Percentiles rank a stretch among this genome's conserved stretches.
Conservation (phyloP, 768 basidiomycete species). For the Pleurotus citrinopileatus region DNA sequence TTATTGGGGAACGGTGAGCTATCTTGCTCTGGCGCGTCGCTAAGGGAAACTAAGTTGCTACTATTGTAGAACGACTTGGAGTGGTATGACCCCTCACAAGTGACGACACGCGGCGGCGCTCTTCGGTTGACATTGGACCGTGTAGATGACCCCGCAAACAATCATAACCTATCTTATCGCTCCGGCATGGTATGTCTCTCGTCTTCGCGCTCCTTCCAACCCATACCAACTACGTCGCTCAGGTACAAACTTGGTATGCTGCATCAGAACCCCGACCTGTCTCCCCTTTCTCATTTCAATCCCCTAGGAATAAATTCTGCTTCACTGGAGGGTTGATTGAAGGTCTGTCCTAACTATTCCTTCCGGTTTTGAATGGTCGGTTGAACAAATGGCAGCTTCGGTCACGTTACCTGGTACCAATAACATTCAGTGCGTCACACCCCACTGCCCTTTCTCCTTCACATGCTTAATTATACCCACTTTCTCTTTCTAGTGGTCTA, state of each 20-base stretch:
- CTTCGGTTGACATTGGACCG: conserved; percentile 67
- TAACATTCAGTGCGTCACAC: conserved; percentile 19
- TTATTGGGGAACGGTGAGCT: conserved; percentile 60
- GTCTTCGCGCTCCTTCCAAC: neutral
- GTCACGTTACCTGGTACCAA: conserved; percentile 40
- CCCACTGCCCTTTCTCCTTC: conserved; percentile 11
- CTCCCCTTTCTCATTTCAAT: neutral
- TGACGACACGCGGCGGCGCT: conserved; percentile 68
- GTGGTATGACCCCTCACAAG: conserved; percentile 72
- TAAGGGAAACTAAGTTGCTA: neutral
- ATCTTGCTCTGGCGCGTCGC: conserved; percentile 11
- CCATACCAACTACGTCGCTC: neutral
- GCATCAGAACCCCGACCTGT: neutral
- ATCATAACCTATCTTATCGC: conserved; percentile 71
- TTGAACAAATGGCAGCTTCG: conserved; percentile 19
- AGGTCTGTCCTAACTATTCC: conserved; percentile 18
- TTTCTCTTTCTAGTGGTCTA: conserved; percentile 22
- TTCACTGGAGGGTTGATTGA: conserved; percentile 78
- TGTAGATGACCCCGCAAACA: conserved; percentile 35
- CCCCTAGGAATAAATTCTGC: conserved; percentile 57
- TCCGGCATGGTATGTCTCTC: conserved; percentile 44
- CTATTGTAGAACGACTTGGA: conserved; percentile 54
- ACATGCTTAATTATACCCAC: neutral
- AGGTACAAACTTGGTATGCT: conserved; percentile 34
- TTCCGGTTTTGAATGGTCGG: neutral